Base-by-base conservation (phyloP, 2,329 filamentous ascomycete genomes). In the Tolypocladium ovalisporum region DNA sequence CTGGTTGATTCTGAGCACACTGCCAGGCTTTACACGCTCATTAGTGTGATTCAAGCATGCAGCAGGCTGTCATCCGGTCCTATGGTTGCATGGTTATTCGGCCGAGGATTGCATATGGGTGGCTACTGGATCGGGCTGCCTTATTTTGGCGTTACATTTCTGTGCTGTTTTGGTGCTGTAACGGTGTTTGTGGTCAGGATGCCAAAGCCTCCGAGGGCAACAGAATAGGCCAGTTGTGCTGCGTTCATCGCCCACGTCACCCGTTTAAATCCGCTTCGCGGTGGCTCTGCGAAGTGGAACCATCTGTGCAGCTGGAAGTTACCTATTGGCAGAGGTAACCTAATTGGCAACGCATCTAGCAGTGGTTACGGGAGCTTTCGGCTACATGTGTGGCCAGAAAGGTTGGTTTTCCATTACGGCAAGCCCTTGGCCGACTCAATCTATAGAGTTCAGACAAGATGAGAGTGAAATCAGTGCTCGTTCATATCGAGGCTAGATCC, bases 81-180 rank as follows among this genome's bases (percentile, higher is more conserved):
- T 13, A 52, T 62, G 1, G 53, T 68, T 34, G 64, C 65, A 5
- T 65, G 66, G 63, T 47, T 60, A 6, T 69, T 68, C 54, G 61
- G 59, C 8, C 39, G 42, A 1, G 64, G 66, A 9, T 58, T 69
- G 58, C 24, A 55, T 24, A 51, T 63, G 2, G 61, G 62, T n/a
- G 65, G 63, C 2, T 9, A 47, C 17, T 66, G 62, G 65, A 37
- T 60, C 17, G 64, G 65, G 1, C 56, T 70, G 44, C 66, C 68
- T 1, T 68, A 59, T 36, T 34, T 60, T 44, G 59, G 53, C 15
- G 40, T 58, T 22, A 32, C 54, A 4, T 29, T 56, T n/a, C 24
- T 59, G 2, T 42, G 36, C 34, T n/a, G 27, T 32, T n/a, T 52
- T 10, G 51, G 17, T 34, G 13, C 51, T 35, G 27, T 36, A 17